A percentile compares a stretch with the other conserved stretches of the same genome.
These are phyloP conservation scores for Sechiopsis laciniata DNA, from an alignment of 306 rosid genomes.

Conservation along the genomic window DNA sequence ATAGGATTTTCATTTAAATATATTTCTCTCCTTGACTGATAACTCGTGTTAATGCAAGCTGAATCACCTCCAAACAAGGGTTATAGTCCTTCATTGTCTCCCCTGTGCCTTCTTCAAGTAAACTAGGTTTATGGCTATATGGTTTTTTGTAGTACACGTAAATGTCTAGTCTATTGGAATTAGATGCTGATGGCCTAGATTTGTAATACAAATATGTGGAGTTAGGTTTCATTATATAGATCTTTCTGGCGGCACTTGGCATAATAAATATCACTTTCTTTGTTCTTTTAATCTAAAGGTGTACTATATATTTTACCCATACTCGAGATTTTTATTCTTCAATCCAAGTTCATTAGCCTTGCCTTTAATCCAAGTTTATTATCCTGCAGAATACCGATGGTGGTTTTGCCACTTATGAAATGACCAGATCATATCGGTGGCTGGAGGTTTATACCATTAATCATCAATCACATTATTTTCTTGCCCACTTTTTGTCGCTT, in stretches of 20 bases:
- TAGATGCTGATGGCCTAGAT: not conserved
- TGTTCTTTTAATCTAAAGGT: not conserved
- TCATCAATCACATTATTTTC: not conserved
- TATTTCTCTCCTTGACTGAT: not conserved
- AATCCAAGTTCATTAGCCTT: not conserved
- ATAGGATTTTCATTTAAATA: constrained; percentile 1
- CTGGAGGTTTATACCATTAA: constrained; percentile 25
- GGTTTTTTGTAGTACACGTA: not conserved
- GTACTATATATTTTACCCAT: not conserved
- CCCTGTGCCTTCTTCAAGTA: not conserved
- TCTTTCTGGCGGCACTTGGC: not conserved
- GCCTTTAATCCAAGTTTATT: constrained; percentile 7
- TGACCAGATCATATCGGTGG: constrained; percentile 34
- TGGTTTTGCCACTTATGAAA: constrained; percentile 33
- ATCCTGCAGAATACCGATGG: constrained; percentile 32
- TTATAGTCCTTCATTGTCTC: not conserved
- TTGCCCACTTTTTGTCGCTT: not conserved
- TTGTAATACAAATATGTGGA: not conserved
- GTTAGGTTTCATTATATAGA: not conserved
- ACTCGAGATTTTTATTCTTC: not conserved
- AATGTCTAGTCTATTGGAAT: not conserved
- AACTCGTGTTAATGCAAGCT: constrained; percentile 7
- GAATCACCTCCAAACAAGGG: not conserved
- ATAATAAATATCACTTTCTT: not conserved
- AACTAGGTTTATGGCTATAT: not conserved